Conservation (phyloP, 2,329 filamentous ascomycete species). For the Colletotrichum navitas region DNA sequence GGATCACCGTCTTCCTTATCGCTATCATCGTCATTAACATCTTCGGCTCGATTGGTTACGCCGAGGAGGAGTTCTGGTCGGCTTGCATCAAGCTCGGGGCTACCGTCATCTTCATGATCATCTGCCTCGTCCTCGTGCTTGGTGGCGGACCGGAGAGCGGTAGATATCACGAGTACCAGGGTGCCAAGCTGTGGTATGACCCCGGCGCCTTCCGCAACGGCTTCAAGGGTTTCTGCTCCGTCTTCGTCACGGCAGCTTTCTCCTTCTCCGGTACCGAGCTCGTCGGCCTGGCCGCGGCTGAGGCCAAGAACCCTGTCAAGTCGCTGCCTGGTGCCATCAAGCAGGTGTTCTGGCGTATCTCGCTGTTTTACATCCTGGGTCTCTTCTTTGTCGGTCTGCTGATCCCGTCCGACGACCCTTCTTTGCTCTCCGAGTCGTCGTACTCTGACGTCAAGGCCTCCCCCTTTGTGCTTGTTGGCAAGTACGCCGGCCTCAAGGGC, state of each 20-base stretch:
- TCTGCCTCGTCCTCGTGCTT: slow-evolving; percentile 67
- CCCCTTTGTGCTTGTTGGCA: slow-evolving; percentile 42
- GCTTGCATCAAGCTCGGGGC: slow-evolving; percentile 68
- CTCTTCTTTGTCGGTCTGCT: slow-evolving; percentile 62
- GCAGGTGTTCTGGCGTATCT: slow-evolving; percentile 72
- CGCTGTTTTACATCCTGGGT: slow-evolving; percentile 63
- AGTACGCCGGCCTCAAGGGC: slow-evolving; percentile 61
- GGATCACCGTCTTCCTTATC: slow-evolving; percentile 66
- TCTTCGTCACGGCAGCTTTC: slow-evolving; percentile 79
- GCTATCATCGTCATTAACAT: slow-evolving; percentile 65
- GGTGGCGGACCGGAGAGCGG: slow-evolving; percentile 66
- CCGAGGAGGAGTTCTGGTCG: slow-evolving; percentile 69
- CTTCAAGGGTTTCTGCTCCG: slow-evolving; percentile 76
- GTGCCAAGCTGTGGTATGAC: slow-evolving; percentile 57
- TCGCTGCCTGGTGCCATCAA: slow-evolving; percentile 83
- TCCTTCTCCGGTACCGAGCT: slow-evolving; percentile 77
- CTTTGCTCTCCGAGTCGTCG: slow-evolving; percentile 59
- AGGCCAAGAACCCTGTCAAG: slow-evolving; percentile 75
- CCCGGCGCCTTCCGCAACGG: slow-evolving; percentile 73
- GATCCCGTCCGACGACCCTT: slow-evolving; percentile 56
- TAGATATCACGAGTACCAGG: slow-evolving; percentile 57
- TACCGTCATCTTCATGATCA: slow-evolving; percentile 72
- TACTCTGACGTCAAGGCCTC: slow-evolving; percentile 52
- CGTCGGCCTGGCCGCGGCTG: slow-evolving; percentile 77
- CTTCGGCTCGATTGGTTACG: slow-evolving; percentile 67